Conservation (phyloP, 1,284 basidiomycete genomes). For the Marasmius tenuissimus region DNA sequence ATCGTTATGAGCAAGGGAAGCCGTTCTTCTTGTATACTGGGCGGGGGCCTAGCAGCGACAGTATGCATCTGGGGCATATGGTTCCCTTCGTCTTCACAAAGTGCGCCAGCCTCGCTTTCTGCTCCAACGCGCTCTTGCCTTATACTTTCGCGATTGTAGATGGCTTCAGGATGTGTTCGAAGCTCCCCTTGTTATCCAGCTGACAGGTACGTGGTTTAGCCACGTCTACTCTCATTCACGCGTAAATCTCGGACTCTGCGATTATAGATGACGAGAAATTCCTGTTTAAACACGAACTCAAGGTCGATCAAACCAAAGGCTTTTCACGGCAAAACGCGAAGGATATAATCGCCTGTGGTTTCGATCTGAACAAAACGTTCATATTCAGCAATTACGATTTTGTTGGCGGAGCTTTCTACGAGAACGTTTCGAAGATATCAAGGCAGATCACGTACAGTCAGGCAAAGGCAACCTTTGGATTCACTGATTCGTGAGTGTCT, state of each 20-base stretch:
- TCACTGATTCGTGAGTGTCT: conserved; percentile 86
- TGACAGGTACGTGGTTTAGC: conserved; percentile 65
- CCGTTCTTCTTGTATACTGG: conserved; percentile 99
- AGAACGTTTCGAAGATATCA: conserved; percentile 92
- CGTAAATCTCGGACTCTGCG: conserved; percentile 1
- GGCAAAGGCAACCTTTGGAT: conserved; percentile 95
- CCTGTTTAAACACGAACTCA: conserved; percentile 93
- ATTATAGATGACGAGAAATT: conserved; percentile 96
- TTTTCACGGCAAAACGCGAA: conserved; percentile 88
- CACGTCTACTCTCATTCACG: background rate
- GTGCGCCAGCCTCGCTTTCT: conserved; percentile 43
- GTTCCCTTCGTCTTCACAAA: conserved; percentile 98
- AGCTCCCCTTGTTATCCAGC: conserved; percentile 91
- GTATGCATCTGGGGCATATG: conserved; percentile 98
- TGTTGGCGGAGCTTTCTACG: conserved; percentile 91
- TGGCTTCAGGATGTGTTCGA: conserved; percentile 98
- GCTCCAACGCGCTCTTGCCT: conserved; percentile 1
- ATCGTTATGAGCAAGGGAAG: conserved; percentile 95
- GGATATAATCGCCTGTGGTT: conserved; percentile 97
- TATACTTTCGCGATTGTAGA: conserved; percentile 36
- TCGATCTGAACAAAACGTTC: conserved; percentile 92
- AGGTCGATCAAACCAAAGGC: conserved; percentile 84
- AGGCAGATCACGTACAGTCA: conserved; percentile 93
- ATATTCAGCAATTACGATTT: conserved; percentile 95
- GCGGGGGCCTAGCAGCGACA: conserved; percentile 93